Percentiles rank a stretch among this genome's conserved stretches.
Conservation (phyloP, 148 eudicot species). For the Fagopyrum esculentum region DNA sequence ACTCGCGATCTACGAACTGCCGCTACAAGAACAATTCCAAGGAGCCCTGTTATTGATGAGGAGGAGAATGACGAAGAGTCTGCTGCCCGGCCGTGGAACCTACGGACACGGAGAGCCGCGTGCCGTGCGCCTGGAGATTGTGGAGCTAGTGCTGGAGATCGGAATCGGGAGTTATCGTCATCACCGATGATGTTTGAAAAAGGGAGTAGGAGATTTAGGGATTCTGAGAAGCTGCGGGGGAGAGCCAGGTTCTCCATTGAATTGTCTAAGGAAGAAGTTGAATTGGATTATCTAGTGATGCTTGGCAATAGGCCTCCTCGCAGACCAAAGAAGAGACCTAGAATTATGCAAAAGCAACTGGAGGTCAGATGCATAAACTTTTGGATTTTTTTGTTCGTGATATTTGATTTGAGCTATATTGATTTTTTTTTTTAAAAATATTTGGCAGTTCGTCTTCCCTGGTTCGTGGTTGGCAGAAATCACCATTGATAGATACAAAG, state of each 20-base stretch:
- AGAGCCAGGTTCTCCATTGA: slow-evolving; percentile 25
- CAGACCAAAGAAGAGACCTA: slow-evolving; percentile 35
- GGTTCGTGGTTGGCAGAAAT: slow-evolving; percentile 34
- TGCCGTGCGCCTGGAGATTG: slow-evolving; percentile 20
- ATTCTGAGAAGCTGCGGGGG: slow-evolving; percentile 7
- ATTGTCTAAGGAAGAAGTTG: slow-evolving; percentile 28
- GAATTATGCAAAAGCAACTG: slow-evolving; percentile 26
- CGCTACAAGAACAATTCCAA: neutral
- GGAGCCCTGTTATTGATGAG: neutral
- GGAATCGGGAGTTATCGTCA: neutral
- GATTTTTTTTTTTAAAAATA: neutral
- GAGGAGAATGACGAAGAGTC: neutral
- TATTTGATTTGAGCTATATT: neutral
- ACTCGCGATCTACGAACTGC: slow-evolving; percentile 8
- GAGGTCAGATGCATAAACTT: slow-evolving; percentile 24
- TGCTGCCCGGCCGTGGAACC: slow-evolving; percentile 22
- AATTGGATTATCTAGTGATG: slow-evolving; percentile 30
- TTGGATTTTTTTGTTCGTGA: neutral
- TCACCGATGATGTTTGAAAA: slow-evolving; percentile 10
- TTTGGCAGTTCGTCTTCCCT: slow-evolving; percentile 28
- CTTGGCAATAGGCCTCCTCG: slow-evolving; percentile 27
- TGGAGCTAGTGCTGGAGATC: neutral
- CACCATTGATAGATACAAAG: slow-evolving; percentile 26
- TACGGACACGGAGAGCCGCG: slow-evolving; percentile 20
- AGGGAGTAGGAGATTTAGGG: slow-evolving; percentile 10